Evolutionary conservation across 352 stramenopile genomes (phyloP), one percentile per base, ranked within the genome.

Genomic region (Blastocystis sp.): DNA sequence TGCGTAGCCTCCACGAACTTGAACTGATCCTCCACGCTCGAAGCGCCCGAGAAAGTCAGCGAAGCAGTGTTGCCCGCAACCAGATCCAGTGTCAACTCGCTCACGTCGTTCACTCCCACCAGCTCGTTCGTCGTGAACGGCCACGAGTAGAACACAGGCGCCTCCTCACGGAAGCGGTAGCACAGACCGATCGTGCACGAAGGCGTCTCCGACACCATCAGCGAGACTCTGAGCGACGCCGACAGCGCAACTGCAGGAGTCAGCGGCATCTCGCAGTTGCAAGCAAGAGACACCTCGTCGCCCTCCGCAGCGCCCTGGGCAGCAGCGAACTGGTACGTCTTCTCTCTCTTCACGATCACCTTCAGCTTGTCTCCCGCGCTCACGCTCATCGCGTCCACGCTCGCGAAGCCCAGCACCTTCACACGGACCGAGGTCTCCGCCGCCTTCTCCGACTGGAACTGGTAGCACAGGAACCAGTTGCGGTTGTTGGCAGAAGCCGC

Each of bases 171-270:
- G 69, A 81, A 81, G n/a, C n/a, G 36, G 51, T 81, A 81, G 46
- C 69, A 81, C 46, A 81, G 34, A n/a, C 69, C 69, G 4, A 81
- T 44, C n/a, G 69, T 51, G 46, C 69, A 81, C 2, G 69, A 44
- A 64, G 69, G 69, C n/a, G 21, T 81, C n/a, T 8, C 21, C 3
- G 9, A 8, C 48, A 81, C n/a, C 27, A 48, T 42, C 69, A 81
- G n/a, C 36, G 48, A 48, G 21, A 42, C 69, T 32, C 42, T 48
- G 21, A 61, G 32, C 24, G 46, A 48, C 34, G 11, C n/a, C 21
- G 61, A 14, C 69, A 81, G 46, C 32, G 11, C 7, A 16, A 40
- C 21, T 29, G 63, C 21, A 38, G 42, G 38, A 48, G 36, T 44
- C 4, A 57, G 34, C 8, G 29, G 32, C 9, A 14, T 48, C 21